Evolutionary conservation across 2,329 filamentous ascomycete genomes (phyloP).

Genomic region (Beauveria sp.): DNA sequence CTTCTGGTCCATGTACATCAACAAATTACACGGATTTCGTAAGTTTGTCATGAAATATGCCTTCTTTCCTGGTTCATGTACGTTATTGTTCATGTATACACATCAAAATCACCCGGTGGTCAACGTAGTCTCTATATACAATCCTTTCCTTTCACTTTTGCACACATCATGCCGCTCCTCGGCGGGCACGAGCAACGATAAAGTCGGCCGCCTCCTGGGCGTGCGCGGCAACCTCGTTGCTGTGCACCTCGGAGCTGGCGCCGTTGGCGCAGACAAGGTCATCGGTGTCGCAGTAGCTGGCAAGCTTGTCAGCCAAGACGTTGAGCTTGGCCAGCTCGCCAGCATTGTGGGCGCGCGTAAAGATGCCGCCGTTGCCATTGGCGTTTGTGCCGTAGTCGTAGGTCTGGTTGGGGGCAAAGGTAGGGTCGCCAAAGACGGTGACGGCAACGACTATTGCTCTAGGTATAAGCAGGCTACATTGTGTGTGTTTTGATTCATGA

Average conservation of each 20-base stretch:
- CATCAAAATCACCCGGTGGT: background rate
- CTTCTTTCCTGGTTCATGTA: background rate
- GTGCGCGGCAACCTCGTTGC: constrained; percentile 9
- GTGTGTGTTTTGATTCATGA: background rate
- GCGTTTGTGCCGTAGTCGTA: constrained; percentile 12
- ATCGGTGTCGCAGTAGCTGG: constrained; percentile 11
- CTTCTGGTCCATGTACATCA: background rate
- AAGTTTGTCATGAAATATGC: background rate
- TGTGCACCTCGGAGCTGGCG: constrained; percentile 7
- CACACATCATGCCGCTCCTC: background rate
- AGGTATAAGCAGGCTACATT: background rate
- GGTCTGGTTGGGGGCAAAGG: constrained; percentile 10
- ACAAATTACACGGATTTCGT: no score
- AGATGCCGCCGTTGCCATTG: constrained; percentile 8
- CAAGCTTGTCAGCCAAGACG: constrained; percentile 4
- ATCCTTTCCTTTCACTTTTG: background rate
- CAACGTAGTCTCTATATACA: background rate
- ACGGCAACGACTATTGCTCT: constrained; percentile 8
- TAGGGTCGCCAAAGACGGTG: constrained; percentile 13
- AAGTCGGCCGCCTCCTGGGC: constrained; percentile 13
- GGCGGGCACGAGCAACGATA: constrained; percentile 7
- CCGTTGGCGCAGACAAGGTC: constrained; percentile 10
- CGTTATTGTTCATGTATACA: background rate
- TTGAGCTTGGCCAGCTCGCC: constrained; percentile 11
- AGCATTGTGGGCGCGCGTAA: constrained; percentile 6